These are phyloP conservation scores for Parmelia sp. DNA, from an alignment of 495 filamentous ascomycete species.

Conservation along the genomic window DNA sequence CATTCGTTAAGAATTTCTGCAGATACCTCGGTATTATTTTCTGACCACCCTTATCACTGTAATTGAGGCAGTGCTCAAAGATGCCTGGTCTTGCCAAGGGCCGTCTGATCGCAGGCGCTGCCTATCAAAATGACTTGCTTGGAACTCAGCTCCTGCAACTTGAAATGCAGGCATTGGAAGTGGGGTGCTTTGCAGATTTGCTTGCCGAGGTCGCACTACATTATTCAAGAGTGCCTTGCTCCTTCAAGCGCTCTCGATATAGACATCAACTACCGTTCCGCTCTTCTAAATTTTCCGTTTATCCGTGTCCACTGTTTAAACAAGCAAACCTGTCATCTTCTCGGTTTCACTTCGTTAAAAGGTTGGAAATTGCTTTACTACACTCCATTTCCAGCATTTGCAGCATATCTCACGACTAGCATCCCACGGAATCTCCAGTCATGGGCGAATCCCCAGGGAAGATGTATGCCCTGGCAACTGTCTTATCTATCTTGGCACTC, in stretches of 20 bases:
- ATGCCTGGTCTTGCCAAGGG: not conserved
- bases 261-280: too few relatives aligned
- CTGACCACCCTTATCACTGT: not conserved
- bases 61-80: not conserved
- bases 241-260: not conserved
- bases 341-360: not conserved
- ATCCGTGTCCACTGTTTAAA: not conserved
- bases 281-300: too few relatives aligned
- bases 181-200: not conserved
- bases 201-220: not conserved
- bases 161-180: not conserved
- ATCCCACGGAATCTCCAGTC: not conserved
- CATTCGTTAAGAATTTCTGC: too few relatives aligned
- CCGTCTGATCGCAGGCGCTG: not conserved
- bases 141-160: not conserved
- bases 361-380: not conserved
- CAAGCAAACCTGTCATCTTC: not conserved
- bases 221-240: not conserved
- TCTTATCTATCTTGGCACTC: conserved; percentile 6
- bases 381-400: not conserved
- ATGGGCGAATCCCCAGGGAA: conserved; percentile 11
- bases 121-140: not conserved
- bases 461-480: conserved; percentile 12
- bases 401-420: not conserved
- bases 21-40: not conserved